Percentiles rank a stretch among this genome's conserved stretches.
Conservation (phyloP, 179 eudicot species). For the Corrigiola litoralis region DNA sequence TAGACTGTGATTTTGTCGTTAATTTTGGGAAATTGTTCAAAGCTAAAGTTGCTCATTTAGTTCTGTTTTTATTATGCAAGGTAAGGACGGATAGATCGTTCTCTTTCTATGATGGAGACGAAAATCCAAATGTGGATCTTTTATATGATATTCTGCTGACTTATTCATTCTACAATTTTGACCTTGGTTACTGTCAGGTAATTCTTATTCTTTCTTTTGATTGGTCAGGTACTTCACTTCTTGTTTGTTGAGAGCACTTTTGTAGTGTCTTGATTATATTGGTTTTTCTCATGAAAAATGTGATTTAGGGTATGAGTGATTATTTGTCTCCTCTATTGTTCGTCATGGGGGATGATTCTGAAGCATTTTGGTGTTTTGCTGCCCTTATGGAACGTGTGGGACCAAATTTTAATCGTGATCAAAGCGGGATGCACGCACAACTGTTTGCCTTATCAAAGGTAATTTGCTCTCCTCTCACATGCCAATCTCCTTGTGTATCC, state of each 20-base stretch:
- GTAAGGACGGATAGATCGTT: conserved; percentile 95
- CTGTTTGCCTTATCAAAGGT: conserved; percentile 96
- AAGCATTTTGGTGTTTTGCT: conserved; percentile 97
- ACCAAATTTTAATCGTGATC: conserved; percentile 98
- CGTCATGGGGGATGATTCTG: conserved; percentile 82
- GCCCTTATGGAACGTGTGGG: conserved; percentile 92
- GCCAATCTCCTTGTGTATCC: background rate
- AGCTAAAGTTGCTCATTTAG: background rate
- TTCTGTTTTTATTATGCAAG: conserved; percentile 33
- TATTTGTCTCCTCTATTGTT: conserved; percentile 80
- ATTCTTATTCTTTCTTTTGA: too few relatives aligned
- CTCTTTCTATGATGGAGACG: conserved; percentile 86
- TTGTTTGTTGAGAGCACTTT: background rate
- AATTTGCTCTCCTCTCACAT: background rate
- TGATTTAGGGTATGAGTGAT: conserved; percentile 90
- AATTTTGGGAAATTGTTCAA: background rate
- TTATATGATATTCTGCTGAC: conserved; percentile 83
- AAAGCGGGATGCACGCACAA: conserved; percentile 97
- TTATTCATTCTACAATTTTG: conserved; percentile 96
- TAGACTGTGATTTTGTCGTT: background rate
- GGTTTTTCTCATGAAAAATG: conserved; percentile 4
- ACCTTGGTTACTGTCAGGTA: conserved; percentile 99
- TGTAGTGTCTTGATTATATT: too few relatives aligned
- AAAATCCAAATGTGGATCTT: conserved; percentile 72
- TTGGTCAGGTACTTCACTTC: background rate